These are phyloP conservation scores for Globisporangium spiculum DNA, from an alignment of 352 stramenopile genomes.

Conservation along the genomic window DNA sequence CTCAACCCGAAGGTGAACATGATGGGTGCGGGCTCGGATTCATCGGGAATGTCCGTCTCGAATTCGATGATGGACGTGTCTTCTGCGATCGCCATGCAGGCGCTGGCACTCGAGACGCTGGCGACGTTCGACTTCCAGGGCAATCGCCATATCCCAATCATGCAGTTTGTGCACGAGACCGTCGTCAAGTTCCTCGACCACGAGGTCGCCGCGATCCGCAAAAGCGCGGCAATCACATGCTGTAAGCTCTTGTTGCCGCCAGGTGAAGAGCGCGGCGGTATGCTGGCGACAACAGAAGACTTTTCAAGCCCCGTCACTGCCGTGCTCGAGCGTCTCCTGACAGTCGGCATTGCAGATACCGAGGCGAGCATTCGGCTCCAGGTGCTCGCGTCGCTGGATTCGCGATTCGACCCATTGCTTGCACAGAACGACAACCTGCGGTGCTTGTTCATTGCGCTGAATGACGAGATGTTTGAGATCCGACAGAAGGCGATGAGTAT, in stretches of 20 bases:
- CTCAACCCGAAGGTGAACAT: conserved; percentile 43
- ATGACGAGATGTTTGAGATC: conserved; percentile 87
- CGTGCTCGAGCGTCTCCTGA: conserved; percentile 76
- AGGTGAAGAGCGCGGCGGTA: conserved; percentile 53
- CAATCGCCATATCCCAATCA: conserved; percentile 82
- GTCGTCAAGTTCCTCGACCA: conserved; percentile 88
- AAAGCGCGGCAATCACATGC: conserved; percentile 84
- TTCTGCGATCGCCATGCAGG: conserved; percentile 74
- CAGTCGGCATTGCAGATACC: conserved; percentile 84
- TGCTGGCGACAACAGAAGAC: conserved; percentile 61
- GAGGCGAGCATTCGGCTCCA: conserved; percentile 81
- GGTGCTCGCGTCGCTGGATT: conserved; percentile 77
- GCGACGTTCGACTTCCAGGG: conserved; percentile 86
- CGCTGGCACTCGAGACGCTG: conserved; percentile 80
- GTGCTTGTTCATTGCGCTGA: conserved; percentile 84
- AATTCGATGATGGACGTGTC: conserved; percentile 38
- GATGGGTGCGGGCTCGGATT: conserved; percentile 21
- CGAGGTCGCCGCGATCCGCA: conserved; percentile 80
- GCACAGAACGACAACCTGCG: conserved; percentile 82
- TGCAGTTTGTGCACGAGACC: conserved; percentile 86
- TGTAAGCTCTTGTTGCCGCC: conserved; percentile 79
- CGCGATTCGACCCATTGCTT: conserved; percentile 77
- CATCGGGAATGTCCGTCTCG: conserved; percentile 25
- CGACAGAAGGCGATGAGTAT: conserved; percentile 88
- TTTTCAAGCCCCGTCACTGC: conserved; percentile 68